phyloP scores from a whole-genome alignment of 345 rosid genomes.

The Carallia brachiata region DNA sequence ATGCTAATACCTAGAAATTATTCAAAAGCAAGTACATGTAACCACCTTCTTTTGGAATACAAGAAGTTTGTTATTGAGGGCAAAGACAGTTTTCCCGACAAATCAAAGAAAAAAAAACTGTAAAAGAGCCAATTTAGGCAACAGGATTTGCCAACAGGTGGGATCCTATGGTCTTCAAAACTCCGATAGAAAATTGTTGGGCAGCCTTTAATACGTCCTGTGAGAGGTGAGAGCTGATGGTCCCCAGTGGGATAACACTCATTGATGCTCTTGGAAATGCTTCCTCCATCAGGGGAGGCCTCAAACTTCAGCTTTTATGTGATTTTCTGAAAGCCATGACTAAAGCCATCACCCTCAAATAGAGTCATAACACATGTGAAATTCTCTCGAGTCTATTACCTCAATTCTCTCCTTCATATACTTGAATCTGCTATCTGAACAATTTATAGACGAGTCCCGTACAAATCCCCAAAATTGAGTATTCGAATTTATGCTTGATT shows the following conservation, averaged over 20 bases:
- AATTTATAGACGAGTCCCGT: not conserved
- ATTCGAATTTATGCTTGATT: too few relatives aligned
- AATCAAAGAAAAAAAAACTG: too few relatives aligned
- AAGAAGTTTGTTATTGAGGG: too few relatives aligned
- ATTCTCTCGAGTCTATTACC: constrained; percentile 35
- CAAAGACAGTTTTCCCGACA: too few relatives aligned
- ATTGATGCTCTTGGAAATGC: constrained; percentile 33
- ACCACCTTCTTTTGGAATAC: too few relatives aligned
- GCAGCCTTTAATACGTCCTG: constrained; percentile 16
- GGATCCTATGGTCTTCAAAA: constrained; percentile 25
- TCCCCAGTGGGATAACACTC: constrained; percentile 18
- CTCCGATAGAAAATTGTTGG: constrained; percentile 9
- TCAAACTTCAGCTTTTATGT: constrained; percentile 30
- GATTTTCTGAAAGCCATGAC: constrained; percentile 28
- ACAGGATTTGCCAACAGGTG: constrained; percentile 27
- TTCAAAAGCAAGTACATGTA: too few relatives aligned
- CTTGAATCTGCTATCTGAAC: constrained; percentile 27
- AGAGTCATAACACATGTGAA: constrained; percentile 22
- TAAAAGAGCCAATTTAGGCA: not conserved
- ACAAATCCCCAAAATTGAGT: too few relatives aligned
- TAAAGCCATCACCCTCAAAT: constrained; percentile 33
- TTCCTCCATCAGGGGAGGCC: constrained; percentile 27
- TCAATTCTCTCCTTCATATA: constrained; percentile 39
- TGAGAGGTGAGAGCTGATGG: constrained; percentile 3
- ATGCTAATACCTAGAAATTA: too few relatives aligned